Evolutionary conservation across 441 rosid genomes (phyloP).

Genomic region (Eutrema salsugineum): DNA sequence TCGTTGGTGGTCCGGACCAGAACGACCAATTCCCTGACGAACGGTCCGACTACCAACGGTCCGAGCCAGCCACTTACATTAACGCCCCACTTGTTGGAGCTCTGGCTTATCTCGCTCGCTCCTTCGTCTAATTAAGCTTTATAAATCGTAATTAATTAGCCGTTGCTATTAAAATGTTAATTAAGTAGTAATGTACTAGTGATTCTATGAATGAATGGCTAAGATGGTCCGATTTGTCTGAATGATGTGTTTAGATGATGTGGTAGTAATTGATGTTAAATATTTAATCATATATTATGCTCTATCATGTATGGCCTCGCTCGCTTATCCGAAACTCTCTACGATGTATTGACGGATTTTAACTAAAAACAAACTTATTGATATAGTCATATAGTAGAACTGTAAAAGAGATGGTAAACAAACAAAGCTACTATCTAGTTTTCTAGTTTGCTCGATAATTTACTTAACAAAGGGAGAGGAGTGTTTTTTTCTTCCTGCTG

Average conservation of each 20-base stretch:
- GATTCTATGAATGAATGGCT: neutral
- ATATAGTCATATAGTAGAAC: too few species aligned
- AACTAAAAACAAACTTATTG: too few species aligned
- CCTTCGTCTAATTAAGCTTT: conserved; percentile 33
- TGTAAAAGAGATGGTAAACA: too few species aligned
- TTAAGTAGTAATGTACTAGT: neutral
- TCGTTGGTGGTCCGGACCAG: conserved; percentile 70
- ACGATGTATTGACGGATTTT: too few species aligned
- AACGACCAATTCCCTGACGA: conserved; percentile 58
- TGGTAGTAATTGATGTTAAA: neutral
- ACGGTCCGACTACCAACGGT: conserved; percentile 58
- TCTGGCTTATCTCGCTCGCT: conserved; percentile 53
- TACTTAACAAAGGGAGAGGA: too few species aligned
- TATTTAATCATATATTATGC: neutral
- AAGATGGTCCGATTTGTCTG: neutral
- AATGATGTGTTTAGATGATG: neutral
- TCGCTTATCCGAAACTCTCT: neutral
- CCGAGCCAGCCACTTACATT: conserved; percentile 69
- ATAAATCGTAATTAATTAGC: neutral
- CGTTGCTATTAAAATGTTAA: neutral
- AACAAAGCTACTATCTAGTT: too few species aligned
- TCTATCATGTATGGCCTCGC: neutral
- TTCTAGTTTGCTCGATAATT: too few species aligned
- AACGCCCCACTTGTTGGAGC: conserved; percentile 69
- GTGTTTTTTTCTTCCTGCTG: too few species aligned